Base-by-base conservation (phyloP, 2,329 filamentous ascomycete genomes). In the Talaromyces funiculosus region DNA sequence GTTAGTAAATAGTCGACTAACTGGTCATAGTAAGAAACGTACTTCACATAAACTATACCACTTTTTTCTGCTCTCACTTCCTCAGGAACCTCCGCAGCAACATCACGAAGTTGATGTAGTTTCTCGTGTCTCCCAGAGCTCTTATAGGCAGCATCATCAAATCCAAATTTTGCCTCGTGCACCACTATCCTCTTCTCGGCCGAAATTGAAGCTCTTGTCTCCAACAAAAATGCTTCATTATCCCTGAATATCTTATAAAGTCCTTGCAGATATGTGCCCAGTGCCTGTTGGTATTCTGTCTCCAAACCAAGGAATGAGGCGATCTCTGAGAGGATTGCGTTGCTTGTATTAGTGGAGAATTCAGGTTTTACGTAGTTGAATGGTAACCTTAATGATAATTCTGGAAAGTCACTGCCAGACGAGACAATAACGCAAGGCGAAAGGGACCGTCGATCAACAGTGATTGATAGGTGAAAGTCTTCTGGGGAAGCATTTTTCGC, bases 41-140 rank as follows among this genome's bases (percentile, higher is more conserved):
- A 80, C 67, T 84, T 87, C 64, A 95, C 82, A 72, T 92, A 95
- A 0, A 94, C 89, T 66, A 96, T 91, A 3, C 90, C 90, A 61
- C 86, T 79, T 61, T 82, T 80, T 69, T 88, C 86, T 2, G 84
- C 87, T 65, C 85, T 82, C 3, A 84, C 74, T 67, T 88, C 86
- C 53, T 80, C 79, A 0, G 79, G 72, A 9, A 84, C 80, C 67
- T 86, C 81, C 4, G 75, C 68, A 3, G 77, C 71, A 26, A 74
- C 73, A 62, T 85, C 80, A 24, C 86, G 80, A 12, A 87, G 74
- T 6, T 73, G 72, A 66, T 88, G 86, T 29, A 90, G 76, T 51
- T 84, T 82, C 42, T 77, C 72, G 62, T 90, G 86, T 1, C 87
- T 82, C n/a, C 80, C 80, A 1, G 79, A 78, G 67, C 83, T 87